Evolutionary conservation across 169 alveolate species (phyloP).

Genomic region (Eimeria brunetti): DNA sequence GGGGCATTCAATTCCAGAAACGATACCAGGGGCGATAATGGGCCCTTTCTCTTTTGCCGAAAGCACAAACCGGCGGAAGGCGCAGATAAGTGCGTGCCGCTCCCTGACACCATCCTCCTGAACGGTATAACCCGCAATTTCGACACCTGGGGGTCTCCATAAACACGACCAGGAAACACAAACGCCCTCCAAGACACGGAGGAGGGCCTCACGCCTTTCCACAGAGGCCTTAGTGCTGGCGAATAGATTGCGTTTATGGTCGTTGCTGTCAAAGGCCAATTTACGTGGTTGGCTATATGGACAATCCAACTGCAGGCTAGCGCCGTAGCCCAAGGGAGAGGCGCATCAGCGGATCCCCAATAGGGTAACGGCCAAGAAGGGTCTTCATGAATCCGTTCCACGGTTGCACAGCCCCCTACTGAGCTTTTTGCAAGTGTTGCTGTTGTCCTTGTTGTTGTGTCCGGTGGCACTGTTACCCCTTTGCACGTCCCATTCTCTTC

Average conservation of each 20-base stretch:
- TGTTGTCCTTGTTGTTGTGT: not conserved
- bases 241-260: not conserved
- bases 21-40: not conserved
- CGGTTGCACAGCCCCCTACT: not conserved
- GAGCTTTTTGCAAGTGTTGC: not conserved
- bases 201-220: not conserved
- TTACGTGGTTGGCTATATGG: slow-evolving; percentile 54
- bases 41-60: slow-evolving; percentile 1
- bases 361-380: not conserved
- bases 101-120: slow-evolving; percentile 63
- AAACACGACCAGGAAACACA: not conserved
- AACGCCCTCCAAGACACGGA: not conserved
- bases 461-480: not conserved
- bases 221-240: not conserved
- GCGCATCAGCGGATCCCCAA: not conserved
- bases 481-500: not conserved
- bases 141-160: not conserved
- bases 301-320: slow-evolving; percentile 56
- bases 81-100: slow-evolving; percentile 35
- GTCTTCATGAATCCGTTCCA: slow-evolving; percentile 3
- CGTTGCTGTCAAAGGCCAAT: not conserved
- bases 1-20: slow-evolving; percentile 9
- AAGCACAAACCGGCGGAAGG: slow-evolving; percentile 47
- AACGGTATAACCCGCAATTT: not conserved
- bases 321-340: slow-evolving; percentile 52